These are phyloP conservation scores for Fusarium mundagurra DNA, from an alignment of 2,329 filamentous ascomycete species.

Conservation along the genomic window DNA sequence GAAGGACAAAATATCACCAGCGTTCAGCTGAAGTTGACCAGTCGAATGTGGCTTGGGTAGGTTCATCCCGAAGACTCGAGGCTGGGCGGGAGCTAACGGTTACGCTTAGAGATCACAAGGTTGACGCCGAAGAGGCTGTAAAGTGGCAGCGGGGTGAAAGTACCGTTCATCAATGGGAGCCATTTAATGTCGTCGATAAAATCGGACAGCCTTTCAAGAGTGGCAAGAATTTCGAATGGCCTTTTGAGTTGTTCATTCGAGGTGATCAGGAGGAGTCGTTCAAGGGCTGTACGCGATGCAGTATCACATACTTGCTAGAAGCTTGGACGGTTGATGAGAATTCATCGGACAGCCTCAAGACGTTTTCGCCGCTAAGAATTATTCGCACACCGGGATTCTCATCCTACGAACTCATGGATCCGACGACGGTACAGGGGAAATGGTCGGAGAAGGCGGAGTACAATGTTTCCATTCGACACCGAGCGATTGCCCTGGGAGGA, in stretches of 20 bases:
- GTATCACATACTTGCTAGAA: neutral
- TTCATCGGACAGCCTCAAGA: neutral
- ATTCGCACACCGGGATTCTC: neutral
- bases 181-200: neutral
- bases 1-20: neutral
- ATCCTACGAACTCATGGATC: conserved; percentile 16
- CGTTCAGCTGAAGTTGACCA: neutral
- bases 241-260: neutral
- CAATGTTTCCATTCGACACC: neutral
- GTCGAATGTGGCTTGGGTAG: conserved; percentile 19
- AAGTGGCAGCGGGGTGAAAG: conserved; percentile 3
- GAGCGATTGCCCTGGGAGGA: neutral
- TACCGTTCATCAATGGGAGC: neutral
- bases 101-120: neutral
- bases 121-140: neutral
- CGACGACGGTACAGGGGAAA: neutral
- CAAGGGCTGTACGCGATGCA: conserved; percentile 2
- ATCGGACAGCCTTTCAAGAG: fast-evolving
- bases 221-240: neutral
- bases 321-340: neutral
- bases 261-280: conserved; percentile 3
- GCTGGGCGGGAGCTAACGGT: neutral
- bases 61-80: neutral
- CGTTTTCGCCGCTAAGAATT: neutral
- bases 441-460: conserved; percentile 1